Evolutionary conservation across 257 asterid genomes (phyloP).

Genomic region (Perilla frutescens): DNA sequence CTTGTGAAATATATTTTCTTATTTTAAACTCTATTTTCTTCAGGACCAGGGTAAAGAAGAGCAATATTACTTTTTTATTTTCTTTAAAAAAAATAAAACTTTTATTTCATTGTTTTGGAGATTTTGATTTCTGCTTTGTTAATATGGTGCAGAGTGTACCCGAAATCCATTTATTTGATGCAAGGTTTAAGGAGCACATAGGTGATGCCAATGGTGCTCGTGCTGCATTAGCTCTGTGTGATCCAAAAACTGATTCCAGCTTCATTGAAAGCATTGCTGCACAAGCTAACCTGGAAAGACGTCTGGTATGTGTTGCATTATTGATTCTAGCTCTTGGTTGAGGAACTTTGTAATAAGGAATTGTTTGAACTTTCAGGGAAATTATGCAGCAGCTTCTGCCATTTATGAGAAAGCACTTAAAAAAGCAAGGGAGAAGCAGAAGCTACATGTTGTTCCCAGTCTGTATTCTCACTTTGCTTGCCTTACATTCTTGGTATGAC

Average conservation of each 20-base stretch:
- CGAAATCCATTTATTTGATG: constrained; percentile 77
- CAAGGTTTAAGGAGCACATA: constrained; percentile 82
- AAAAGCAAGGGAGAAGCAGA: constrained; percentile 60
- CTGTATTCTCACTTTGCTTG: constrained; percentile 64
- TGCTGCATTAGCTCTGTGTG: constrained; percentile 57
- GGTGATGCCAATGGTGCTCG: constrained; percentile 75
- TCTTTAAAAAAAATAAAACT: background rate
- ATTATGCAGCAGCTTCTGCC: constrained; percentile 66
- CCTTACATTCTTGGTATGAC: constrained; percentile 71
- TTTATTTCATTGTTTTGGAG: constrained; percentile 14
- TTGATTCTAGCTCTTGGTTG: constrained; percentile 27
- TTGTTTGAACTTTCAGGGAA: constrained; percentile 70
- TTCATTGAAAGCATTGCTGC: constrained; percentile 54
- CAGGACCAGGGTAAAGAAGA: background rate
- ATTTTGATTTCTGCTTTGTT: constrained; percentile 31
- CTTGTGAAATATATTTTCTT: background rate
- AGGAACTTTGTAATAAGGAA: constrained; percentile 31
- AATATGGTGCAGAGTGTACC: constrained; percentile 63
- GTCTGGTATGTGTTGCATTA: constrained; percentile 59
- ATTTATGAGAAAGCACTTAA: constrained; percentile 65
- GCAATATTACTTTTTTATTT: background rate
- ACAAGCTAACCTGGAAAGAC: constrained; percentile 88
- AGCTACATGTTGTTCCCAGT: constrained; percentile 57
- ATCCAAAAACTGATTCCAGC: constrained; percentile 55
- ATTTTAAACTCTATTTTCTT: background rate